phyloP scores from a whole-genome alignment of 495 filamentous ascomycete genomes.

The Hyaloscypha variabilis region DNA sequence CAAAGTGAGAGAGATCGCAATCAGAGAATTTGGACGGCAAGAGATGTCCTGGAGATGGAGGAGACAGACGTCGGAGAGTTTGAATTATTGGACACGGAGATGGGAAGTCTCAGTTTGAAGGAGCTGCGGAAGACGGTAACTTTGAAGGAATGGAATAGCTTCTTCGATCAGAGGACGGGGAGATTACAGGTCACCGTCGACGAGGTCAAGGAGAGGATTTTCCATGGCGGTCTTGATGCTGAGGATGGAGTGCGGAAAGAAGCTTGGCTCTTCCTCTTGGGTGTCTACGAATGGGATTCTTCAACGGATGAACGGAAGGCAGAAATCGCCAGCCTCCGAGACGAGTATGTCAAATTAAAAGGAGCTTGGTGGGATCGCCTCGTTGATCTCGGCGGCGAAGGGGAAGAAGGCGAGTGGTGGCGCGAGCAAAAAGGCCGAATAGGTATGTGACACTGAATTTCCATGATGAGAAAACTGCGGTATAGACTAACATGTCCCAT shows the following conservation, averaged over 20 bases:
- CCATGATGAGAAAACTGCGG: conserved; percentile 3
- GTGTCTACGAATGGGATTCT: conserved; percentile 90
- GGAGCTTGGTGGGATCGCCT: conserved; percentile 96
- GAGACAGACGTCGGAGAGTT: conserved; percentile 94
- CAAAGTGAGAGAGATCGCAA: conserved; percentile 86
- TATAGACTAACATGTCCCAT: conserved; percentile 33
- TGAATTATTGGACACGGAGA: conserved; percentile 85
- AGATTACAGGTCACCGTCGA: conserved; percentile 76
- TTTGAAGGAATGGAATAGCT: conserved; percentile 83
- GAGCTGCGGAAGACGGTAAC: conserved; percentile 78
- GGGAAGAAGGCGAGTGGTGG: conserved; percentile 89
- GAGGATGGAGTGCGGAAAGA: conserved; percentile 93
- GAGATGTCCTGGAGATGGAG: conserved; percentile 91
- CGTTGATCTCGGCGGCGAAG: conserved; percentile 74
- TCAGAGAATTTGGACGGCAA: conserved; percentile 88
- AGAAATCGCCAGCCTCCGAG: conserved; percentile 79
- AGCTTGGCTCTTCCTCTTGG: conserved; percentile 93
- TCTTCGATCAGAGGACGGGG: conserved; percentile 76
- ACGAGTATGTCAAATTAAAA: conserved; percentile 93
- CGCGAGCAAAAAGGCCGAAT: conserved; percentile 92
- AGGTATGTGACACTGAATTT: conserved; percentile 58
- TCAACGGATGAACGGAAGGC: conserved; percentile 78
- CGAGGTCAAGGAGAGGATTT: conserved; percentile 94
- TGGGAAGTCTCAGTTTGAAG: conserved; percentile 66
- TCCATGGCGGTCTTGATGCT: conserved; percentile 89